Conservation (phyloP, 208 protist species). For the Crithidia expoeki region DNA sequence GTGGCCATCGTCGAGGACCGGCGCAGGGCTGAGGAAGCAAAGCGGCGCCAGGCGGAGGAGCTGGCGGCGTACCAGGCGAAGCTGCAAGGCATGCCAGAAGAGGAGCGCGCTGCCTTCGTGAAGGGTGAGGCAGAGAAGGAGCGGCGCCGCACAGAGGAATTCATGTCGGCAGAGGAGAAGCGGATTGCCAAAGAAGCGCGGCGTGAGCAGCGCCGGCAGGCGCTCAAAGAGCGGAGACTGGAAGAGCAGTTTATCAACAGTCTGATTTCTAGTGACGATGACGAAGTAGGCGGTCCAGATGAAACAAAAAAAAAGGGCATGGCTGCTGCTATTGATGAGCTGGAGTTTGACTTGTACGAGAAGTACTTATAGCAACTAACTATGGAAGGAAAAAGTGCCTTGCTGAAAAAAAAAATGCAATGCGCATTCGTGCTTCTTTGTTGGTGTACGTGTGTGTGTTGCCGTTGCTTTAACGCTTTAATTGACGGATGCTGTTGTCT, state of each 20-base stretch:
- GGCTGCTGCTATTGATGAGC: slow-evolving; percentile 32
- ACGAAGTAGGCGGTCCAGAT: slow-evolving; percentile 23
- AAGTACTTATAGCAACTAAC: slow-evolving; percentile 26
- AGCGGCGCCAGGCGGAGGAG: slow-evolving; percentile 46
- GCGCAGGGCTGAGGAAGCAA: slow-evolving; percentile 46
- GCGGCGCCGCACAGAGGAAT: slow-evolving; percentile 36
- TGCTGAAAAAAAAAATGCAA: too few relatives aligned
- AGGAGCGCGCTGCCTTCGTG: slow-evolving; percentile 57
- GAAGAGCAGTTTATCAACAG: slow-evolving; percentile 30
- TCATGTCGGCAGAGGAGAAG: slow-evolving; percentile 37
- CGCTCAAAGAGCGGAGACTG: slow-evolving; percentile 39
- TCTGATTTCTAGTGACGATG: slow-evolving; percentile 42
- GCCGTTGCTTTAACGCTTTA: neutral
- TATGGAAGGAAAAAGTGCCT: too few relatives aligned
- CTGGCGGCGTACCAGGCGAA: slow-evolving; percentile 53
- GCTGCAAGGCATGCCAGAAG: slow-evolving; percentile 43
- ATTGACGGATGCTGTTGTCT: too few relatives aligned
- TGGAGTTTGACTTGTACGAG: slow-evolving; percentile 40
- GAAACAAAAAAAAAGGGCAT: slow-evolving; percentile 36
- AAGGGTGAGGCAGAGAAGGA: slow-evolving; percentile 47
- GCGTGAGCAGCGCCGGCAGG: slow-evolving; percentile 44
- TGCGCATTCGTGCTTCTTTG: neutral
- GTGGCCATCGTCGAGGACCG: slow-evolving; percentile 27
- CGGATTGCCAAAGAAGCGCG: slow-evolving; percentile 32
- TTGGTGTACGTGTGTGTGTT: neutral